Evolutionary conservation across 257 asterid genomes (phyloP).

Genomic region (Solanum okadae): DNA sequence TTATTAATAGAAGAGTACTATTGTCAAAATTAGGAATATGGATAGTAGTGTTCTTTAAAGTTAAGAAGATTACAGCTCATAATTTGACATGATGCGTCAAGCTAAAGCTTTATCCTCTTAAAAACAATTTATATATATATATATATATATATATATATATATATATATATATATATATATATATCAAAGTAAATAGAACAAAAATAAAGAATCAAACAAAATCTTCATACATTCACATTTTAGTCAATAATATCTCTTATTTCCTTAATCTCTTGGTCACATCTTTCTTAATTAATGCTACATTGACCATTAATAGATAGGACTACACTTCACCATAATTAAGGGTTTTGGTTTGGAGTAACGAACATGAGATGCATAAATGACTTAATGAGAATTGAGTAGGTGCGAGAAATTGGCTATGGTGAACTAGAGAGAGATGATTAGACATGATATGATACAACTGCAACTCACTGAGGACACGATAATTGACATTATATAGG

Average conservation of each 20-base stretch:
- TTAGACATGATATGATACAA: neutral
- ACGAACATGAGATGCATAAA: neutral
- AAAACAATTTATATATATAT: neutral
- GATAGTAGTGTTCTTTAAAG: neutral
- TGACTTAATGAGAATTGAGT: fast-evolving
- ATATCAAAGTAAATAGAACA: too few relatives aligned
- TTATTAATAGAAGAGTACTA: neutral
- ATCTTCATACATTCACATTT: neutral
- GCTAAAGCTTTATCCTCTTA: neutral
- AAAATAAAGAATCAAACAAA: neutral
- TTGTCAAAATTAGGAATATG: neutral
- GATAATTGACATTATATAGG: too few relatives aligned
- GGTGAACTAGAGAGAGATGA: neutral
- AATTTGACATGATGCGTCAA: neutral
- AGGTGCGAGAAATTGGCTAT: neutral
- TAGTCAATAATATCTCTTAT: neutral
- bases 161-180: too few relatives aligned
- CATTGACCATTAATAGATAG: too few relatives aligned
- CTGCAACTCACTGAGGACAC: too few relatives aligned
- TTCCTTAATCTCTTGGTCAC: neutral
- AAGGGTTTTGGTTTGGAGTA: neutral
- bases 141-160: too few relatives aligned
- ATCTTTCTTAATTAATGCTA: neutral
- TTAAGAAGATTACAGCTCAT: neutral
- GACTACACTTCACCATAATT: too few relatives aligned